Evolutionary conservation across 345 rosid species (phyloP).

Genomic region (Ceriops decandra): DNA sequence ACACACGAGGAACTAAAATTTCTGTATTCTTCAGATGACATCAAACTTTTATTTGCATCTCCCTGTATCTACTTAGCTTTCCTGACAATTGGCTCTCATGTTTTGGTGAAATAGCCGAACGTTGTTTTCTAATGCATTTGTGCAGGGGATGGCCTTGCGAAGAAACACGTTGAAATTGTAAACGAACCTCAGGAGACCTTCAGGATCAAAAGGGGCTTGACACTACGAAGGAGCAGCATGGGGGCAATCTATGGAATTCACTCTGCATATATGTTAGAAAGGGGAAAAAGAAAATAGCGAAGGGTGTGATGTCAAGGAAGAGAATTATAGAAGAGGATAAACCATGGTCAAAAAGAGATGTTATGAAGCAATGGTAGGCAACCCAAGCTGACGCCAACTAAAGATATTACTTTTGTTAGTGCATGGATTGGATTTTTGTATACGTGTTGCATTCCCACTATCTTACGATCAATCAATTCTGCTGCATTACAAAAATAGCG

Average conservation of each 20-base stretch:
- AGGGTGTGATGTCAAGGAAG: background rate
- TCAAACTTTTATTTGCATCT: background rate
- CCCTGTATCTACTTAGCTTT: background rate
- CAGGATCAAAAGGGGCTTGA: conserved; percentile 92
- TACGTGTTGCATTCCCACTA: conserved; percentile 65
- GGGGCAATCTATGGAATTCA: conserved; percentile 62
- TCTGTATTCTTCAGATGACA: background rate
- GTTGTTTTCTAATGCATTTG: background rate
- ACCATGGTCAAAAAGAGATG: background rate
- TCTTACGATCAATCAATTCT: conserved; percentile 74
- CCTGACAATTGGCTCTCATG: background rate
- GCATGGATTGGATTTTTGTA: conserved; percentile 60
- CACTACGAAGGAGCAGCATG: conserved; percentile 84
- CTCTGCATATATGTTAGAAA: conserved; percentile 60
- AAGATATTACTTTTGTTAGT: conserved; percentile 47
- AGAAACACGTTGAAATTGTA: conserved; percentile 10
- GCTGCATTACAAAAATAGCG: conserved; percentile 57
- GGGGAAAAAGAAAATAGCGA: background rate
- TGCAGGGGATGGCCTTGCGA: background rate
- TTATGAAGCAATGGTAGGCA: conserved; percentile 6
- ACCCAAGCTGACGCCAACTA: background rate
- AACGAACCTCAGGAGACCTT: conserved; percentile 76
- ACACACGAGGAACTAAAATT: background rate
- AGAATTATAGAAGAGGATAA: background rate
- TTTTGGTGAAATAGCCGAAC: background rate